Conservation (phyloP, 2,329 filamentous ascomycete species). For the Zymoseptoria tritici region DNA sequence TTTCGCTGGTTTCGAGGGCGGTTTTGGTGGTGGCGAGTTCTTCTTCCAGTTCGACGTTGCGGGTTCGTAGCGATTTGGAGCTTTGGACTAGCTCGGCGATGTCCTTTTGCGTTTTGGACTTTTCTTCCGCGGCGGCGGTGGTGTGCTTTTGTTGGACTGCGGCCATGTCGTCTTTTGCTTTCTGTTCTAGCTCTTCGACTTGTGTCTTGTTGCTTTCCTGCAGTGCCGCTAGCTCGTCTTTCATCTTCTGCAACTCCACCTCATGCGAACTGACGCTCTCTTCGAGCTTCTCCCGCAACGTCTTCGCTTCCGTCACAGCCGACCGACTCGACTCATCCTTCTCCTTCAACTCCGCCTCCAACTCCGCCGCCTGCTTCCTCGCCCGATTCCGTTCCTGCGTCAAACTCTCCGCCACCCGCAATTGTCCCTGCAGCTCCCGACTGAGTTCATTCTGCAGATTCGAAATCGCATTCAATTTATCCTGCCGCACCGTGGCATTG, state of each 20-base stretch:
- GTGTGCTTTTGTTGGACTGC: background rate
- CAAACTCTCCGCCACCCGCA: conserved; percentile 4
- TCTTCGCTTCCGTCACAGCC: background rate
- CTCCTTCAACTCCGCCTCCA: conserved; percentile 2
- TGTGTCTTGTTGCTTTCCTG: background rate
- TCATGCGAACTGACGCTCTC: background rate
- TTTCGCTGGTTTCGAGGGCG: background rate
- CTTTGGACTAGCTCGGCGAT: background rate
- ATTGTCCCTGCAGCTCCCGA: conserved; percentile 5
- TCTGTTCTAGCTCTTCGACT: background rate
- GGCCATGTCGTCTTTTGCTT: background rate
- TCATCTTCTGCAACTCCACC: background rate
- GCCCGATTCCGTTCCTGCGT: conserved; percentile 6
- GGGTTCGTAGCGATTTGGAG: background rate
- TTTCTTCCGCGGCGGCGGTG: background rate
- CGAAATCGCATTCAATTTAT: background rate
- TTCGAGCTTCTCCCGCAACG: background rate
- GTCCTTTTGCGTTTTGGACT: background rate
- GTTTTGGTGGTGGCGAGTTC: background rate
- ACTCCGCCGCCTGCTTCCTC: conserved; percentile 1
- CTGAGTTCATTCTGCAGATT: conserved; percentile 2
- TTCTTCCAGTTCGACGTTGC: background rate
- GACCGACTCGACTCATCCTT: background rate
- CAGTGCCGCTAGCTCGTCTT: background rate
- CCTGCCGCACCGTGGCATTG: background rate